Evolutionary conservation across 2,329 filamentous ascomycete genomes (phyloP).

Genomic region (Thermomyces lanuginosus): DNA sequence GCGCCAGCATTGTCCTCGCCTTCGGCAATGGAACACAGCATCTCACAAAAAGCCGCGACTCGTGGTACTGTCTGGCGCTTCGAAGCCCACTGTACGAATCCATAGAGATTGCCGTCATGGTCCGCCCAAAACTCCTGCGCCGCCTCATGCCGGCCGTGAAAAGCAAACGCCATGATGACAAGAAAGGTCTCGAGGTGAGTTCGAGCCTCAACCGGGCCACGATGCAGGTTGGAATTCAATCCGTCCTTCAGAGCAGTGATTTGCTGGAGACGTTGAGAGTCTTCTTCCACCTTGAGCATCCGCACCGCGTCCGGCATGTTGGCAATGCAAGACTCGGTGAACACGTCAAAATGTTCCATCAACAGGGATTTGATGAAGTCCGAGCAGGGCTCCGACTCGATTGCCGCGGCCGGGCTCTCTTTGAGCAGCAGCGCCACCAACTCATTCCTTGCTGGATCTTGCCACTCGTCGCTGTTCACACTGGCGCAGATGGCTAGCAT

Average conservation of each 20-base stretch:
- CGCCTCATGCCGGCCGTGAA: slow-evolving; percentile 68
- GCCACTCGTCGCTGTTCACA: slow-evolving; percentile 65
- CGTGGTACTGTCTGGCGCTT: slow-evolving; percentile 88
- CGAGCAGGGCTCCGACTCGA: slow-evolving; percentile 53
- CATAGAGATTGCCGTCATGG: slow-evolving; percentile 79
- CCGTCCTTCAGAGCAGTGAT: slow-evolving; percentile 31
- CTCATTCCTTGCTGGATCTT: slow-evolving; percentile 69
- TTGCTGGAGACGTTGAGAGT: slow-evolving; percentile 49
- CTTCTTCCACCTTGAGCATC: slow-evolving; percentile 72
- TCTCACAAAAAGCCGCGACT: slow-evolving; percentile 90
- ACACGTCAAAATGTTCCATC: slow-evolving; percentile 69
- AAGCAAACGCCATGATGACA: slow-evolving; percentile 80
- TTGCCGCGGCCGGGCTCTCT: slow-evolving; percentile 53
- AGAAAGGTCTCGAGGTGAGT: slow-evolving; percentile 74
- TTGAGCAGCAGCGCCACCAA: slow-evolving; percentile 70
- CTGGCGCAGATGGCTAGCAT: slow-evolving; percentile 72
- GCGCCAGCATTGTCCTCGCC: slow-evolving; percentile 68
- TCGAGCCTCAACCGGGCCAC: slow-evolving; percentile 25
- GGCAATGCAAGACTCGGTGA: slow-evolving; percentile 82
- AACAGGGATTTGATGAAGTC: slow-evolving; percentile 54
- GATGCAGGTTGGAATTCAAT: slow-evolving; percentile 23
- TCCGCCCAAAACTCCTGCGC: slow-evolving; percentile 85
- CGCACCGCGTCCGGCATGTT: slow-evolving; percentile 88
- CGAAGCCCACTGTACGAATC: slow-evolving; percentile 95
- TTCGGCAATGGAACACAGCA: slow-evolving; percentile 75